Evolutionary conservation across 225 moss, liverwort and hornwort species (phyloP).

Genomic region (Pseudisothecium myosuroides): DNA sequence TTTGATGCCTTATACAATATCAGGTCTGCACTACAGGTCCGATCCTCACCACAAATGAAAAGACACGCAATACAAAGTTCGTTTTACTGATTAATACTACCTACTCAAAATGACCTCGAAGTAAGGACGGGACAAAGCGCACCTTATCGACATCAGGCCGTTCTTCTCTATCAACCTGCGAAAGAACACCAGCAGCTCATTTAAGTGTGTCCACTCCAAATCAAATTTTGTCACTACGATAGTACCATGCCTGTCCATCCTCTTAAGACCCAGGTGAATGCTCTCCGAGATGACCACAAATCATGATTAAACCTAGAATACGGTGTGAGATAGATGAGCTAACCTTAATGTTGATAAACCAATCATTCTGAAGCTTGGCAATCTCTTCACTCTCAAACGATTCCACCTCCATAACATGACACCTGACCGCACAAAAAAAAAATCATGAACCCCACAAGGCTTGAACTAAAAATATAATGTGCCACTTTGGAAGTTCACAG

Average conservation of each 20-base stretch:
- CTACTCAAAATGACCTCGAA: neutral
- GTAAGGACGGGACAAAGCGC: neutral
- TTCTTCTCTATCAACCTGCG: conserved; percentile 96
- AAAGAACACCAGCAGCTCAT: neutral
- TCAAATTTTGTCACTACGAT: neutral
- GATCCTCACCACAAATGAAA: neutral
- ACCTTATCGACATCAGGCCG: conserved; percentile 99
- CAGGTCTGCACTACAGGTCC: neutral
- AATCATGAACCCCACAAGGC: neutral
- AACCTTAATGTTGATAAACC: conserved; percentile 94
- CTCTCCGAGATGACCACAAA: neutral
- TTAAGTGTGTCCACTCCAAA: neutral
- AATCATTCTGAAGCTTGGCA: conserved; percentile 93
- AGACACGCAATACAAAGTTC: neutral
- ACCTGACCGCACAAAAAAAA: conserved; percentile 42
- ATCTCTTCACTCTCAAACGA: conserved; percentile 91
- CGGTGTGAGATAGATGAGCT: neutral
- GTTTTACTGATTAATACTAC: neutral
- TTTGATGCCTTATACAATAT: neutral
- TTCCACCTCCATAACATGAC: conserved; percentile 99
- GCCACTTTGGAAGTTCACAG: neutral
- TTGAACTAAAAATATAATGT: neutral
- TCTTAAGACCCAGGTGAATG: neutral
- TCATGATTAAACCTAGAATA: neutral
- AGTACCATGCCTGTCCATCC: neutral